A percentile compares a stretch with the other conserved stretches of the same genome.
These are phyloP conservation scores for Eleusine coracana DNA, from an alignment of 176 grass and related monocot species.

Conservation along the genomic window DNA sequence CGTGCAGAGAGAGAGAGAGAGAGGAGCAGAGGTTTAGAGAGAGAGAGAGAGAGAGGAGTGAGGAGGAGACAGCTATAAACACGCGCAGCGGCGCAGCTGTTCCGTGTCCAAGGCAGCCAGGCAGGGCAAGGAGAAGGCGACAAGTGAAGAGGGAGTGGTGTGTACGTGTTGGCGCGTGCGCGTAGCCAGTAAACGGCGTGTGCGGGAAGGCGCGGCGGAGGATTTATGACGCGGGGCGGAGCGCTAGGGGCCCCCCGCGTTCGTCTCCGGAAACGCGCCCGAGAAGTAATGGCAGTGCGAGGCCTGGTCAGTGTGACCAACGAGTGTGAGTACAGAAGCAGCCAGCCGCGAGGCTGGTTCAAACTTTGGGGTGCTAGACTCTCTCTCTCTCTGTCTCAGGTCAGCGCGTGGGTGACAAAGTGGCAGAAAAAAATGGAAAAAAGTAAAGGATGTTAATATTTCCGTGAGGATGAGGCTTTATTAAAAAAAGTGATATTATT, in stretches of 20 bases:
- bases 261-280: slow-evolving; percentile 33
- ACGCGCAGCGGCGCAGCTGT: slow-evolving; percentile 10
- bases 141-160: not conserved
- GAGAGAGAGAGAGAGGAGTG: not conserved
- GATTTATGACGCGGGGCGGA: not conserved
- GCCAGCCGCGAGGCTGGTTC: slow-evolving; percentile 32
- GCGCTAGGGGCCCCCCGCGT: slow-evolving; percentile 44
- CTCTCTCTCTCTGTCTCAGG: not conserved
- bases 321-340: not conserved
- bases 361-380: not conserved
- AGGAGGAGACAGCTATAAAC: slow-evolving; percentile 35
- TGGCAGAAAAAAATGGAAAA: not conserved
- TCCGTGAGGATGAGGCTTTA: not conserved
- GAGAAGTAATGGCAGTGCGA: slow-evolving; percentile 1
- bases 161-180: not conserved
- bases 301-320: not conserved
- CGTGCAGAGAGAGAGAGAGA: not conserved
- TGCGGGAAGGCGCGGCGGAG: slow-evolving; percentile 23
- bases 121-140: not conserved
- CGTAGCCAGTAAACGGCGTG: not conserved
- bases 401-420: not conserved
- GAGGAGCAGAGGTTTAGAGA: too few relatives aligned
- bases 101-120: too few relatives aligned
- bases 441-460: not conserved
- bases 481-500: not conserved